These are phyloP conservation scores for Teratosphaeria viscida DNA, from an alignment of 2,329 filamentous ascomycete species.

Conservation along the genomic window DNA sequence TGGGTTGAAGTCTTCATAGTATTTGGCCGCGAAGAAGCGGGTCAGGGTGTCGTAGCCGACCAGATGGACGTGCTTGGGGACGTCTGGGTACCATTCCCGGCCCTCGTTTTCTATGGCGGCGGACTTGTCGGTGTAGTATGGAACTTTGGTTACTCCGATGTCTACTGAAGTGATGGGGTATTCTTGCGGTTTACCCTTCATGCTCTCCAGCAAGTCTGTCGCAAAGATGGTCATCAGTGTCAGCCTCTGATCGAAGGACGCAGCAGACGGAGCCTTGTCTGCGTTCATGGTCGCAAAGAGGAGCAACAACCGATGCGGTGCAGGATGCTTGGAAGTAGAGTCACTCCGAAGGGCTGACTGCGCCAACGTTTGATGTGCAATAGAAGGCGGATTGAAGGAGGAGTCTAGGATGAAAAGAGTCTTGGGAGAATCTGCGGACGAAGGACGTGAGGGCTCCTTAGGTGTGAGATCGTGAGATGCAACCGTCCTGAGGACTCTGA, in stretches of 20 bases:
- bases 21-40: slow-evolving; percentile 60
- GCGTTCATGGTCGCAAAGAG: slow-evolving; percentile 56
- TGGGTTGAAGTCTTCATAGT: slow-evolving; percentile 51
- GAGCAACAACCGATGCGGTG: slow-evolving; percentile 42
- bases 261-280: slow-evolving; percentile 56
- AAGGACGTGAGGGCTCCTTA: slow-evolving; percentile 8
- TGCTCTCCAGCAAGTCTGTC: slow-evolving; percentile 35
- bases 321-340: slow-evolving; percentile 21
- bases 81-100: slow-evolving; percentile 22
- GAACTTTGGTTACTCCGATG: slow-evolving; percentile 58
- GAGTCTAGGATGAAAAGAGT: slow-evolving; percentile 55
- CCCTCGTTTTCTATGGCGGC: slow-evolving; percentile 41
- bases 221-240: slow-evolving; percentile 64
- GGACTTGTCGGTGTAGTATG: slow-evolving; percentile 67
- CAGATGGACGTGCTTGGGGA: slow-evolving; percentile 52
- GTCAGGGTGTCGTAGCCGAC: slow-evolving; percentile 68
- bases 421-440: slow-evolving; percentile 17
- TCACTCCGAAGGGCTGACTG: slow-evolving; percentile 39
- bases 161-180: slow-evolving; percentile 38
- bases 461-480: slow-evolving; percentile 9
- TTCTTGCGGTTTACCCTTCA: slow-evolving; percentile 7
- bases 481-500: slow-evolving; percentile 27
- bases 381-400: slow-evolving; percentile 55
- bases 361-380: slow-evolving; percentile 48
- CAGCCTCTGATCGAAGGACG: slow-evolving; percentile 55